Percentiles rank a stretch among this genome's conserved stretches.
phyloP scores from a whole-genome alignment of 192 early-diverging fungal genomes.

The Gorgonomyces haynaldii region DNA sequence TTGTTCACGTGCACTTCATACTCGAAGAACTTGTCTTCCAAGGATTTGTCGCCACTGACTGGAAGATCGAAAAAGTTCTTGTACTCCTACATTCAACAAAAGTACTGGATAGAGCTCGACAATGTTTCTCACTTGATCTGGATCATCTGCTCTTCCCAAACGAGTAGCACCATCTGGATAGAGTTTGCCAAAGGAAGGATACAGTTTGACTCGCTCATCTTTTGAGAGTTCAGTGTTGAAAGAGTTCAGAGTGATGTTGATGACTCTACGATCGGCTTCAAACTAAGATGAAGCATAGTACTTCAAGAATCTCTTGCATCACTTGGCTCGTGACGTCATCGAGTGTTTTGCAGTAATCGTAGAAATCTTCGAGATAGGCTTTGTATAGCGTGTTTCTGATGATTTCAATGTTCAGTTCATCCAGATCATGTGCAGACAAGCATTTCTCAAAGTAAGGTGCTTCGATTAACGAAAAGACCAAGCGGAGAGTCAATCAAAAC shows the following conservation, averaged over 20 bases:
- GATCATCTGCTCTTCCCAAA: conserved; percentile 79
- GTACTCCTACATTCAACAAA: conserved; percentile 57
- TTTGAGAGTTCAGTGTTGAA: conserved; percentile 95
- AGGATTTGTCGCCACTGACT: conserved; percentile 49
- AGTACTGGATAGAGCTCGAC: conserved; percentile 71
- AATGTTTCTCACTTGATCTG: conserved; percentile 81
- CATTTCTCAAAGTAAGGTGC: conserved; percentile 98
- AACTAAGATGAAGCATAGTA: conserved; percentile 47
- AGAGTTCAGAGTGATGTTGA: conserved; percentile 99
- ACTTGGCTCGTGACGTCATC: conserved; percentile 80
- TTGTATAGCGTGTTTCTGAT: conserved; percentile 99
- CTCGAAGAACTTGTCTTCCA: conserved; percentile 94
- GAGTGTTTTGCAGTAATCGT: conserved; percentile 69
- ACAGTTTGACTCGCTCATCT: conserved; percentile 91
- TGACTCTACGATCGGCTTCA: conserved; percentile 93
- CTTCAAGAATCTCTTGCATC: conserved; percentile 86
- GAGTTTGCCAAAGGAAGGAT: conserved; percentile 79
- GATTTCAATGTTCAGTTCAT: conserved; percentile 99
- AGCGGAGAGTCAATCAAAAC: conserved; percentile 94
- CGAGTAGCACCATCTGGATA: conserved; percentile 82
- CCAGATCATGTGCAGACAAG: conserved; percentile 89
- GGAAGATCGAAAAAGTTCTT: conserved; percentile 67
- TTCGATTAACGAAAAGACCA: conserved; percentile 34
- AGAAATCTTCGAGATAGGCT: conserved; percentile 98
- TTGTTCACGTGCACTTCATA: conserved; percentile 92